These are phyloP conservation scores for Annona cherimola DNA, from an alignment of 164 flowering plant species.

Conservation along the genomic window DNA sequence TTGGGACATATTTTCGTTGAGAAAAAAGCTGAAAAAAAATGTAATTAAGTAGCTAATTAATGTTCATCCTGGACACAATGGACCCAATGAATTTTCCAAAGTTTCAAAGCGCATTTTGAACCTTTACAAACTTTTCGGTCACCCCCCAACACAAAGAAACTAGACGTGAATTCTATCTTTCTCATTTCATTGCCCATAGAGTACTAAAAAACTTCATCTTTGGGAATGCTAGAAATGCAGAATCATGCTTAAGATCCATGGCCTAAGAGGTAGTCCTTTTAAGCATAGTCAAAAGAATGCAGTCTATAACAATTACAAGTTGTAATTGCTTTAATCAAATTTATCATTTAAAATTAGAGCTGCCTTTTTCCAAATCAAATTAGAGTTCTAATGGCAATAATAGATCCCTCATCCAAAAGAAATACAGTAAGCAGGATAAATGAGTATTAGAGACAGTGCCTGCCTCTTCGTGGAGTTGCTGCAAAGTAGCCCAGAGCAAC, in stretches of 20 bases:
- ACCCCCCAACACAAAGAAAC: not conserved
- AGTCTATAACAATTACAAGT: not conserved
- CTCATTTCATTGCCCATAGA: not conserved
- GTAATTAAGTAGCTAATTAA: not conserved
- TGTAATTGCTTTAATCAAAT: not conserved
- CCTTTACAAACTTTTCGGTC: not conserved
- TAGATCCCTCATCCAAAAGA: slow-evolving; percentile 1
- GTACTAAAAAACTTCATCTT: not conserved
- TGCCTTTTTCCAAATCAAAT: not conserved
- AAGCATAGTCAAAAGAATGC: not conserved
- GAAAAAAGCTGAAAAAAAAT: not conserved
- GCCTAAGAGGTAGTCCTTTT: not conserved
- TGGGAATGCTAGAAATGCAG: not conserved
- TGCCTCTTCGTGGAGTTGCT: slow-evolving; percentile 80
- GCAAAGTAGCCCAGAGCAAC: slow-evolving; percentile 69
- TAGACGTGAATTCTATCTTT: not conserved
- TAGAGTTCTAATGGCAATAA: not conserved
- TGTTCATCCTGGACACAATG: not conserved
- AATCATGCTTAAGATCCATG: not conserved
- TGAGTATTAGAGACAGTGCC: slow-evolving; percentile 27
- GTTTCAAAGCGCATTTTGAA: not conserved
- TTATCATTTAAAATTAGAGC: not conserved
- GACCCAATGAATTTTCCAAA: not conserved
- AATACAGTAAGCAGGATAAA: slow-evolving; percentile 7
- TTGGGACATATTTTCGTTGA: not conserved